Base-by-base conservation (phyloP, 495 filamentous ascomycete species). In the Bacidia gigantensis region DNA sequence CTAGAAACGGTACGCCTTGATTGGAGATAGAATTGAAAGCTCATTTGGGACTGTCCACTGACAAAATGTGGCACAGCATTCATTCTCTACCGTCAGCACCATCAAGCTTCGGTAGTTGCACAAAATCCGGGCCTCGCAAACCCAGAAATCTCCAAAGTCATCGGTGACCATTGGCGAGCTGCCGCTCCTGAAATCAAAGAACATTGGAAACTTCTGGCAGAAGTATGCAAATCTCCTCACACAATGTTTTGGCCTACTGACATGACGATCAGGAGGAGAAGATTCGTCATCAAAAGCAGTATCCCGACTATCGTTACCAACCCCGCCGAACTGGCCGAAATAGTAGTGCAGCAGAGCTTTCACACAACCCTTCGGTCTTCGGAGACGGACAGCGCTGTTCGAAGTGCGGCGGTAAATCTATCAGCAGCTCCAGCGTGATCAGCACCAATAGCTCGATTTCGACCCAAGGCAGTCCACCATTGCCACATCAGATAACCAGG, bases 111-210 rank as follows among this genome's bases (percentile, higher is more conserved):
- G 9, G 84, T 96, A 10, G 84, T 90, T 7, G 74, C 80, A 11
- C 79, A 85, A 59, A 75, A 96, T 62, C 92, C 89, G 3, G 87
- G 89, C 40, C 78, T 95, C 56, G 80, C 93, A 29, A 98, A 98
- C 67, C 92, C 92, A 3, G 89, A 98, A 46, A 95, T 98, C 53
- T 97, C 92, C 35, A 97, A 97, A 68, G 92, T 96, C 58, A 95
- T 97, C 60, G 92, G 93, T 41, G 83, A 89, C 61, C 82, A 87
- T 75, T 98, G 92, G 92, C 77, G 81, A 53, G 71, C 77, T 55
- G 78, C 88, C 56, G 70, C 81, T 3, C 72, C 82, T 26, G 80
- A 86, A n/a, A 73, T 78, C 24, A 95, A 94, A 67, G 76, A 79
- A 38, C 75, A 86, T 60, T 98, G 93, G 93, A 94, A 90, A 65